Percentiles rank a stretch among this genome's conserved stretches.
phyloP scores from a whole-genome alignment of 805 yeast genomes.

The Kluyveromyces aestuarii region DNA sequence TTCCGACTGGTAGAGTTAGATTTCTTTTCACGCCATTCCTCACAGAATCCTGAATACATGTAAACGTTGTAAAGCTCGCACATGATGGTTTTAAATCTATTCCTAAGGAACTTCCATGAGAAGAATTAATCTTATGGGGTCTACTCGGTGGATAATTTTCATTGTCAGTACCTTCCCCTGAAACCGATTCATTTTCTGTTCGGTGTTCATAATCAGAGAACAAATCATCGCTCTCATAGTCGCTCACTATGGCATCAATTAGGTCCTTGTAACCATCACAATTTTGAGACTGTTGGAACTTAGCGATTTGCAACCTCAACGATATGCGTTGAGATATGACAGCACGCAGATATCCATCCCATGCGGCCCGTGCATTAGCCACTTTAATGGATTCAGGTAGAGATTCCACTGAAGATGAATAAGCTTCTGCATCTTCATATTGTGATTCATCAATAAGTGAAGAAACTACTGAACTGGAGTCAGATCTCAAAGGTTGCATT shows the following conservation, averaged over 20 bases:
- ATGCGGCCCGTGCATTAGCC: conserved; percentile 3
- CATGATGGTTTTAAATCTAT: neutral
- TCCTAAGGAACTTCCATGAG: neutral
- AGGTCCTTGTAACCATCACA: conserved; percentile 5
- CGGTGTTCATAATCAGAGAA: conserved; percentile 4
- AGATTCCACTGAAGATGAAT: conserved; percentile 4
- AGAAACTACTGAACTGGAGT: neutral
- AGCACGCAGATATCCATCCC: conserved; percentile 18
- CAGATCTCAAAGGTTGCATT: conserved; percentile 6
- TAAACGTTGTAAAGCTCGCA: conserved; percentile 13
- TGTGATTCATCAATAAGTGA: conserved; percentile 1
- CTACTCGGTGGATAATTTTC: conserved; percentile 8
- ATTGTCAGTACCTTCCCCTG: conserved; percentile 2
- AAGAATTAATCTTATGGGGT: conserved; percentile 2
- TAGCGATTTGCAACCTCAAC: conserved; percentile 20
- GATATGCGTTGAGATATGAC: conserved; percentile 21
- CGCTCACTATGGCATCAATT: conserved; percentile 8
- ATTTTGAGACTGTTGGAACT: conserved; percentile 11
- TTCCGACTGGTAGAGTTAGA: conserved; percentile 24
- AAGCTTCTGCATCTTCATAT: conserved; percentile 1
- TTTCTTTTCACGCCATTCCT: conserved; percentile 17
- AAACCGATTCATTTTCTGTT: conserved; percentile 3
- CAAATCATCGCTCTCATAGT: conserved; percentile 6
- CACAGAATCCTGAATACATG: conserved; percentile 4
- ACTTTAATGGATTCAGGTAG: conserved; percentile 7